Base-by-base conservation (phyloP, 2,329 filamentous ascomycete species). In the Epichloe gansuensis region DNA sequence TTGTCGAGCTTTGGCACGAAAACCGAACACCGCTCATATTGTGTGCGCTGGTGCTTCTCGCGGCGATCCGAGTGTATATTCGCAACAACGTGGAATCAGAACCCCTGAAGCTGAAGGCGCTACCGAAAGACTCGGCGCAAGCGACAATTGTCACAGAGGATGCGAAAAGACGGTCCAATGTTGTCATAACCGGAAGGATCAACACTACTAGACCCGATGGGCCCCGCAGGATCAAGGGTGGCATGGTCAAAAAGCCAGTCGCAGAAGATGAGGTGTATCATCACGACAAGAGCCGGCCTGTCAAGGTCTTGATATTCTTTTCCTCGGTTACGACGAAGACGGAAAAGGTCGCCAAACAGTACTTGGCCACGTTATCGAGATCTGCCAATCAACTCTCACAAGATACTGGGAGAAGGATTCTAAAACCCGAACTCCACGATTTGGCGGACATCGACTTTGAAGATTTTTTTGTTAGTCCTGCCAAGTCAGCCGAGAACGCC, bases 371-470 rank as follows among this genome's bases (percentile, higher is more conserved):
- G 1, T 65, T 91, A 31, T 71, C 73, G 21, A 55, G 62, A 58
- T 60, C 78, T 15, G 73, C 87, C 17, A 69, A 76, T 7, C 67
- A 71, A 13, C 69, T 85, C 11, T 61, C 66, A 9, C 59, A 60
- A 48, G 63, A 66, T 15, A 63, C 66, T 0, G 62, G 61, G 3
- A 67, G 66, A 31, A 60, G 61, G 5, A 78, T 77, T 56, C 63
- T 75, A 1, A 70, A 78, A 39, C 82, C 88, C 1, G 74, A 85
- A 61, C 67, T 89, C 11, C 73, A 86, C 53, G 89, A 97, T 61
- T 71, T 97, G 27, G 83, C 90, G 2, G 84, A 95, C 55, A 78
- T 94, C 50, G 91, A 97, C 60, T 87, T 91, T 60, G 91, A 98
- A 61, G 89, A 96, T 63, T 95, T 85, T 85, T 97, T 97, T 63